A percentile compares a stretch with the other conserved stretches of the same genome.
phyloP scores from a whole-genome alignment of 305 asterid genomes.

The Fraxinus latifolia region DNA sequence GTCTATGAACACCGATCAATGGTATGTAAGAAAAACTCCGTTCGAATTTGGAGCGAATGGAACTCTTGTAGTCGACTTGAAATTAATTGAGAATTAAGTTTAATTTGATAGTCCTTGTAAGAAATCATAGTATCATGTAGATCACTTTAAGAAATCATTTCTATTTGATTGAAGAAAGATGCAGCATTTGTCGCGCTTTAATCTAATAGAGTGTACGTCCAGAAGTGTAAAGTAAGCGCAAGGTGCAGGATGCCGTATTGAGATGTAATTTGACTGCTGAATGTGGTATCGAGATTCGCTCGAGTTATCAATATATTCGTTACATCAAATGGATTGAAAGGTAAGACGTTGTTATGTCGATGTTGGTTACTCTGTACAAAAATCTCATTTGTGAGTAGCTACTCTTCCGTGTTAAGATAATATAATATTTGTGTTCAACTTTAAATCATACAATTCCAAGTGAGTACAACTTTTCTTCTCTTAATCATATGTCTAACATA shows the following conservation, averaged over 20 bases:
- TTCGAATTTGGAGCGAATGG: background rate
- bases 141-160: background rate
- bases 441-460: background rate
- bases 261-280: background rate
- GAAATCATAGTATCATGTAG: background rate
- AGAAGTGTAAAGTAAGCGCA: background rate
- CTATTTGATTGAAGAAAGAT: background rate
- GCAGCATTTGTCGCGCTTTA: background rate
- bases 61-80: background rate
- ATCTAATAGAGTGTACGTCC: background rate
- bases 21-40: background rate
- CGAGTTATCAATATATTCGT: background rate
- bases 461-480: background rate
- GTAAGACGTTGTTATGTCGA: background rate
- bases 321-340: background rate
- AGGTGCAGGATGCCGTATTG: background rate
- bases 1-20: background rate
- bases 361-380: background rate
- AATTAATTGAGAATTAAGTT: background rate
- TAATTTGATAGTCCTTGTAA: background rate
- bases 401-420: background rate
- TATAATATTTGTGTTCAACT: background rate
- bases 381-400: background rate
- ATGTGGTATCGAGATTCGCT: slow-evolving; percentile 3
- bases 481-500: background rate